These are phyloP conservation scores for Annulohypoxylon maeteangense DNA, from an alignment of 495 filamentous ascomycete species.

Conservation along the genomic window DNA sequence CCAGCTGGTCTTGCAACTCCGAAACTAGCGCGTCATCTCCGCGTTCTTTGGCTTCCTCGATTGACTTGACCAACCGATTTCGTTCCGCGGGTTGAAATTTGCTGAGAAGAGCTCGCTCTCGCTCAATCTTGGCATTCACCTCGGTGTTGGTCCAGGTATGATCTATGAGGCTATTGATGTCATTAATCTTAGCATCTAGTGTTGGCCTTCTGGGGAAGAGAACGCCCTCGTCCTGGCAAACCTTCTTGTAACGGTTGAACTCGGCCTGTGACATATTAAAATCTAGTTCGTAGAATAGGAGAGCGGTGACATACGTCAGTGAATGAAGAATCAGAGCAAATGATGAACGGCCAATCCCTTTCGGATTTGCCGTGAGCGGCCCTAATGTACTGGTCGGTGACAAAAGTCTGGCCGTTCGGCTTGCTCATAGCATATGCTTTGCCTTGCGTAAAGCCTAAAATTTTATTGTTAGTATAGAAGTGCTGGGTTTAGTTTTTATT, in stretches of 20 bases:
- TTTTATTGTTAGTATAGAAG: conserved; percentile 48
- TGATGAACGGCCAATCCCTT: conserved; percentile 83
- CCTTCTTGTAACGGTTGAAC: conserved; percentile 82
- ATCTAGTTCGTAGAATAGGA: neutral
- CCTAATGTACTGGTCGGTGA: conserved; percentile 78
- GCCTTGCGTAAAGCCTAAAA: conserved; percentile 76
- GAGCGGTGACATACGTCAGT: conserved; percentile 68
- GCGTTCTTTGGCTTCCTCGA: conserved; percentile 70
- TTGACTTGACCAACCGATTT: conserved; percentile 65
- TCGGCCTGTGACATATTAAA: conserved; percentile 68
- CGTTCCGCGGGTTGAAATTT: conserved; percentile 73
- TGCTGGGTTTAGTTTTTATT: neutral
- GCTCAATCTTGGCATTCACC: conserved; percentile 77
- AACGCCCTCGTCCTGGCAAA: conserved; percentile 74
- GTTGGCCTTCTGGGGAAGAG: conserved; percentile 73
- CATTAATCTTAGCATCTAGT: conserved; percentile 75
- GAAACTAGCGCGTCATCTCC: conserved; percentile 70
- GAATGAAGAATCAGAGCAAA: conserved; percentile 79
- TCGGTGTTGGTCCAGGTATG: conserved; percentile 83
- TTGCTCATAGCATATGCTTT: conserved; percentile 82
- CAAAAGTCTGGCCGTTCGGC: conserved; percentile 73
- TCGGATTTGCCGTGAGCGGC: conserved; percentile 80
- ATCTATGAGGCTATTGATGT: conserved; percentile 82
- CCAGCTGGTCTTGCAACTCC: conserved; percentile 72
- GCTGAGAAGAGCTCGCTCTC: conserved; percentile 68